Evolutionary conservation across 805 yeast species (phyloP).

Genomic region (Tetrapisispora namnaoensis): DNA sequence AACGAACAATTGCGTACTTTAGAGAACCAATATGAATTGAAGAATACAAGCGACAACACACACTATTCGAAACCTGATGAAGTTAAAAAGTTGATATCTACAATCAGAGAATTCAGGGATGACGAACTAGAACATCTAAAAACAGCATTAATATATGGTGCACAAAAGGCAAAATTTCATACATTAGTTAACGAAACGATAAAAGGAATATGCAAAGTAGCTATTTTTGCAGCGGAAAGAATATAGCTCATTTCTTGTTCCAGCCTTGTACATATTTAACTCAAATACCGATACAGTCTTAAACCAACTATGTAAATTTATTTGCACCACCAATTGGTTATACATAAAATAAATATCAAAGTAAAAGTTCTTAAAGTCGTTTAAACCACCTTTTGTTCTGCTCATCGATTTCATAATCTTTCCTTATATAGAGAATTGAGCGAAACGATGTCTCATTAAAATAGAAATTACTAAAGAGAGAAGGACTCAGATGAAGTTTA

Average conservation of each 20-base stretch:
- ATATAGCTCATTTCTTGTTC: conserved; percentile 32
- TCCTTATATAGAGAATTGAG: no score
- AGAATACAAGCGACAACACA: conserved; percentile 26
- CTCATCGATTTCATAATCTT: no score
- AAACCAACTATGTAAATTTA: no score
- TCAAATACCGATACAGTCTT: not conserved
- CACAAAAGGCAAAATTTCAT: conserved; percentile 89
- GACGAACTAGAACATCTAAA: conserved; percentile 92
- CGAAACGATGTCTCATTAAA: no score
- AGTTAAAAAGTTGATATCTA: conserved; percentile 44
- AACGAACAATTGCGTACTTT: conserved; percentile 78
- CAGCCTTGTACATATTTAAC: not conserved
- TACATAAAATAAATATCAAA: no score
- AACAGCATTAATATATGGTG: conserved; percentile 86
- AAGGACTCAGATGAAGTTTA: no score
- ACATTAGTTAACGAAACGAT: conserved; percentile 80
- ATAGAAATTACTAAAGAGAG: no score
- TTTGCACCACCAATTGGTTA: no score
- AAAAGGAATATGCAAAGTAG: conserved; percentile 72
- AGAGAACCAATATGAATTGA: conserved; percentile 51
- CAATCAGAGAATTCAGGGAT: conserved; percentile 73
- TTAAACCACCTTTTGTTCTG: no score
- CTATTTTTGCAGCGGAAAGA: conserved; percentile 86
- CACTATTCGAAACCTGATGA: conserved; percentile 33
- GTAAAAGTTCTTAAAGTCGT: no score